Evolutionary conservation across 2,329 filamentous ascomycete species (phyloP), one percentile per base, ranked within the genome.

Genomic region (Trichophyton mentagrophytes): DNA sequence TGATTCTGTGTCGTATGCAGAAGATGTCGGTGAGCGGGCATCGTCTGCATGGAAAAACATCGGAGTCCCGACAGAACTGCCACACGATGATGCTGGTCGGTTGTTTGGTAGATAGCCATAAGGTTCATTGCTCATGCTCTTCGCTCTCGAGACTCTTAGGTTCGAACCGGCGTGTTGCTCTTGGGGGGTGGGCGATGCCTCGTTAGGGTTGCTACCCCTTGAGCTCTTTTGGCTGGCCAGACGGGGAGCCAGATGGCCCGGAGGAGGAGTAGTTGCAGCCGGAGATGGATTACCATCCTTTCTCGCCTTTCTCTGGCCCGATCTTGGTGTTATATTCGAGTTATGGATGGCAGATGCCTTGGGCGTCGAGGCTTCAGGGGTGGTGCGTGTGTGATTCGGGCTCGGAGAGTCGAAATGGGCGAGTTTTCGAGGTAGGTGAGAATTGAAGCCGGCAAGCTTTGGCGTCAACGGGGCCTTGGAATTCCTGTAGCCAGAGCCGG

Each of bases 21-120:
- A 70, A n/a, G 74, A 76, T 36, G 74, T 74, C 30, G 75, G 65
- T 22, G 77, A 73, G 66, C 82, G 85, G 44, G 82, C 87, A 66
- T 96, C 89, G 71, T 85, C 89, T 30, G 91, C 93, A 71, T 95
- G 91, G 72, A 99, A 96, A 80, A 97, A 97, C 76, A 90, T 92
- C 59, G 86, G 74, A 36, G 56, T 57, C 15, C 68, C 70, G 15
- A 71, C 65, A 4, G 71, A 63, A 47, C 70, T 68, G 57, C 71
- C 75, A 60, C 66, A 72, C 58, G 69, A 73, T 3, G 70, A 74
- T 59, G 65, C 70, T 20, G 67, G 71, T 38, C 66, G 72, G 20
- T 61, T 17, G 33, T 59, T 62, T 36, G 66, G 40, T 20, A 59
- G 62, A 56, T 61, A 62, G 61, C 66, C 66, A 49, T 67, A 72